Evolutionary conservation across 1,284 basidiomycete genomes (phyloP).

Genomic region (Leccinum pachyderme): DNA sequence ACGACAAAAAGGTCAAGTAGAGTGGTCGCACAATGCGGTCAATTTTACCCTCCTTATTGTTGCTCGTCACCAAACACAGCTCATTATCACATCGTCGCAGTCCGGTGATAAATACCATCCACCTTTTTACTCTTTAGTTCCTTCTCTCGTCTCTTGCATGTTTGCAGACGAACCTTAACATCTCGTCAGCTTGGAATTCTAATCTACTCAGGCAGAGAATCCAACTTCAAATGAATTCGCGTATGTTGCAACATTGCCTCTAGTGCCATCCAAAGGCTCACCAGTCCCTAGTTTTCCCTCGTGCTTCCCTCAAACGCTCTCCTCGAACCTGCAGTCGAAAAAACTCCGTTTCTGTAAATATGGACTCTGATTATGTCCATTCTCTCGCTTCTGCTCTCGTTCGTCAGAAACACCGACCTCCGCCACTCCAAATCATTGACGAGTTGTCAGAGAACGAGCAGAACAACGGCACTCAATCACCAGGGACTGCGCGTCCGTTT

Average conservation of each 20-base stretch:
- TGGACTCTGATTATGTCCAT: slow-evolving; percentile 8
- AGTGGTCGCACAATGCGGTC: slow-evolving; percentile 4
- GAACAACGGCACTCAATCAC: slow-evolving; percentile 10
- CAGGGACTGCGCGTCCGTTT: slow-evolving; percentile 25
- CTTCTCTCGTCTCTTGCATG: slow-evolving; percentile 8
- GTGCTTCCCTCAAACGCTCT: slow-evolving; percentile 27
- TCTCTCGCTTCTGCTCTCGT: slow-evolving; percentile 6
- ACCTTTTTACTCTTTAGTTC: neutral
- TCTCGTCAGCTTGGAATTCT: neutral
- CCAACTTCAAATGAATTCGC: slow-evolving; percentile 20
- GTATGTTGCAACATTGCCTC: slow-evolving; percentile 12
- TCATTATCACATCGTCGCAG: slow-evolving; percentile 5
- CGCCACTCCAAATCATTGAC: slow-evolving; percentile 34
- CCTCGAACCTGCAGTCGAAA: slow-evolving; percentile 25
- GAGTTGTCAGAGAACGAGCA: slow-evolving; percentile 26
- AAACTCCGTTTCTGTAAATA: slow-evolving; percentile 5
- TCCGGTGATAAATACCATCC: slow-evolving; percentile 17
- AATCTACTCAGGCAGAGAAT: slow-evolving; percentile 1
- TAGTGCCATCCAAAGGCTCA: slow-evolving; percentile 3
- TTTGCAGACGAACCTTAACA: neutral
- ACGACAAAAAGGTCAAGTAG: slow-evolving; percentile 28
- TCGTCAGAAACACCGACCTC: slow-evolving; percentile 23
- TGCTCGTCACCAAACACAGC: slow-evolving; percentile 9
- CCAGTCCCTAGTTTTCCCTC: slow-evolving; percentile 18
- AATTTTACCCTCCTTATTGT: slow-evolving; percentile 14